Evolutionary conservation across 805 yeast genomes (phyloP).

Genomic region (Yarrowia deformans): DNA sequence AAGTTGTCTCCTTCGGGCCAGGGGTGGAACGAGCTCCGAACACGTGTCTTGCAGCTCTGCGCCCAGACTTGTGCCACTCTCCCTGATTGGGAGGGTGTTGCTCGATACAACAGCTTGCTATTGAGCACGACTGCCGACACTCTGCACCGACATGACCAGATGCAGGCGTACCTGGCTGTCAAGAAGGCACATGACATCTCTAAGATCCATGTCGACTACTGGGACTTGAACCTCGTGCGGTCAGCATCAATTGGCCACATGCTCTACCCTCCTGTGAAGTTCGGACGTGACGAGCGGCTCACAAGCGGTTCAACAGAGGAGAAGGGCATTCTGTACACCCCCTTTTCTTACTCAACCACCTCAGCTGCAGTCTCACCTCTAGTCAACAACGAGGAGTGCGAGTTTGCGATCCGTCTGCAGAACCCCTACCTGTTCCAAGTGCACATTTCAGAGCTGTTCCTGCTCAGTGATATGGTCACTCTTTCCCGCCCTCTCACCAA

Average conservation of each 20-base stretch:
- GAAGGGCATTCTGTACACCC: slow-evolving; percentile 43
- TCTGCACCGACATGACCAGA: slow-evolving; percentile 66
- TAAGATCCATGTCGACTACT: slow-evolving; percentile 54
- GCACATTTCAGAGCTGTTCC: slow-evolving; percentile 55
- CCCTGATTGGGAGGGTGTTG: slow-evolving; percentile 55
- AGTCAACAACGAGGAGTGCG: slow-evolving; percentile 70
- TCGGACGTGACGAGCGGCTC: slow-evolving; percentile 6
- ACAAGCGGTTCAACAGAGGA: slow-evolving; percentile 6
- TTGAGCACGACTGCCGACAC: slow-evolving; percentile 64
- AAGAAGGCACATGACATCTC: slow-evolving; percentile 45
- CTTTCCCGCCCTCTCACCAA: slow-evolving; percentile 44
- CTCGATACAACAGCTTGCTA: slow-evolving; percentile 60
- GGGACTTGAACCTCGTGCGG: slow-evolving; percentile 77
- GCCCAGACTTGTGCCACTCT: slow-evolving; percentile 62
- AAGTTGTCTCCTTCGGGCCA: slow-evolving; percentile 49
- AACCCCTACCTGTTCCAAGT: slow-evolving; percentile 84
- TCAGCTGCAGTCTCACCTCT: slow-evolving; percentile 43
- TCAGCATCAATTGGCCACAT: slow-evolving; percentile 50
- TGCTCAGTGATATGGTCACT: slow-evolving; percentile 45
- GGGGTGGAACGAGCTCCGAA: slow-evolving; percentile 66
- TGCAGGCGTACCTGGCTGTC: slow-evolving; percentile 52
- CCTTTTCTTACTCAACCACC: slow-evolving; percentile 24
- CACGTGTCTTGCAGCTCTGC: slow-evolving; percentile 61
- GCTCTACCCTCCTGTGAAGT: slow-evolving; percentile 38
- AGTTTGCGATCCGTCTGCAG: slow-evolving; percentile 64